Conservation (phyloP, 2,329 filamentous ascomycete genomes). For the Fusarium foetens region DNA sequence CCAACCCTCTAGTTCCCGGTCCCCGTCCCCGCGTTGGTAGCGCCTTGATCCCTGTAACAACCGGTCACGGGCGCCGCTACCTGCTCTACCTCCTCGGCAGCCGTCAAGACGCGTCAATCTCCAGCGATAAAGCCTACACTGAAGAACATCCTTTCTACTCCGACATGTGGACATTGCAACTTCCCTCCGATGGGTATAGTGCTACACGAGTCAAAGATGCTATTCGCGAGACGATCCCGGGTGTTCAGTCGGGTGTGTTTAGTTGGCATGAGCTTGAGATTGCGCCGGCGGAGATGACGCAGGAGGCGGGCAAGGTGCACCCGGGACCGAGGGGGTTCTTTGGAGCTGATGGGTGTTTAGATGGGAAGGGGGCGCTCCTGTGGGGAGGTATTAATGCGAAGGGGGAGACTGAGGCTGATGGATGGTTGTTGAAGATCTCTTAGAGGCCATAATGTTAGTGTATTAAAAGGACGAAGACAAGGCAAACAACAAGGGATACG, state of each 20-base stretch:
- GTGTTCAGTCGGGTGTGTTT: conserved; percentile 25
- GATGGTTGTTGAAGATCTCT: conserved; percentile 33
- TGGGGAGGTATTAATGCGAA: conserved; percentile 40
- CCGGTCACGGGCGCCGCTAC: conserved; percentile 26
- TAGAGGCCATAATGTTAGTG: not conserved
- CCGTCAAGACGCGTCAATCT: conserved; percentile 10
- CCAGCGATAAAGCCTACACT: conserved; percentile 7
- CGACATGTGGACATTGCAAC: conserved; percentile 35
- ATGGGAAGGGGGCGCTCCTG: conserved; percentile 25
- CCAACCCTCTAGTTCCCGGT: conserved; percentile 21
- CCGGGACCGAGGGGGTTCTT: conserved; percentile 36
- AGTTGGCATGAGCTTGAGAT: conserved; percentile 39
- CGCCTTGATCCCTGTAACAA: conserved; percentile 21
- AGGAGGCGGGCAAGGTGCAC: conserved; percentile 33
- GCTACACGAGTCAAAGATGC: conserved; percentile 25
- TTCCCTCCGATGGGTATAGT: conserved; percentile 20
- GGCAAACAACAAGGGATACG: rapidly evolving
- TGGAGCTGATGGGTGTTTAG: conserved; percentile 26
- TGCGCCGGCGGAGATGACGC: conserved; percentile 26
- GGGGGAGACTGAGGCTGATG: conserved; percentile 36
- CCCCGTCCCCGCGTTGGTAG: conserved; percentile 34
- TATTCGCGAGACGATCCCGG: conserved; percentile 20
- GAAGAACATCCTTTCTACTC: conserved; percentile 31
- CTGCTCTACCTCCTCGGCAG: conserved; percentile 35
- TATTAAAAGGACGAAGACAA: not conserved